Conservation (phyloP, 805 yeast species). For the Wickerhamomyces tratensis region DNA sequence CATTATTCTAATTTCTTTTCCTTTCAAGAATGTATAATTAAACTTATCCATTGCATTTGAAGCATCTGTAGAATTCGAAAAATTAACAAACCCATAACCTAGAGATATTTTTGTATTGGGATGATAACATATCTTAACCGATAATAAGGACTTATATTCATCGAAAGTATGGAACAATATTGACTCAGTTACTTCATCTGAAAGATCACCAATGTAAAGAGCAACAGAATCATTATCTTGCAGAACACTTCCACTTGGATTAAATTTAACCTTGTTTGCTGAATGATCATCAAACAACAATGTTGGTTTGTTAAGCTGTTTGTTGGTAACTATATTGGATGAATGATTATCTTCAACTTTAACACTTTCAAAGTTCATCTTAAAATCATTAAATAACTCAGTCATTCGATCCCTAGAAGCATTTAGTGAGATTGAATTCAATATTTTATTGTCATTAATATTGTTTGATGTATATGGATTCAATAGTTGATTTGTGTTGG, state of each 20-base stretch:
- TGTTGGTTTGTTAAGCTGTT: no score
- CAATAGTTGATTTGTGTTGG: no score
- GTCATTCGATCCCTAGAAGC: slow-evolving; percentile 17
- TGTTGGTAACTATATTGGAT: no score
- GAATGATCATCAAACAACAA: no score
- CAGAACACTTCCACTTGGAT: slow-evolving; percentile 3
- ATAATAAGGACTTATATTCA: slow-evolving; percentile 33
- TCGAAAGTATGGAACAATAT: slow-evolving; percentile 34
- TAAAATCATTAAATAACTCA: slow-evolving; percentile 18
- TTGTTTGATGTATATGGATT: neutral
- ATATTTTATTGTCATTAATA: slow-evolving; percentile 2
- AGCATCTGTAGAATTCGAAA: slow-evolving; percentile 40
- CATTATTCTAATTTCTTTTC: slow-evolving; percentile 44
- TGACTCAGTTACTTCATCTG: slow-evolving; percentile 38
- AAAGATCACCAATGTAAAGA: slow-evolving; percentile 58
- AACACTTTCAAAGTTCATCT: slow-evolving; percentile 6
- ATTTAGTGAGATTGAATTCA: slow-evolving; percentile 14
- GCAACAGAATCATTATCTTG: slow-evolving; percentile 14
- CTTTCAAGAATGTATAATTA: slow-evolving; percentile 34
- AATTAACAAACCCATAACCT: slow-evolving; percentile 70
- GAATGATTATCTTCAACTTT: no score
- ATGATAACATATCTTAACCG: slow-evolving; percentile 53
- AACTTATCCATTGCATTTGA: slow-evolving; percentile 44
- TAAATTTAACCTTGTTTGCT: slow-evolving; percentile 2
- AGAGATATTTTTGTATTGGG: slow-evolving; percentile 44